Evolutionary conservation across 23 red algal species (phyloP), one percentile per base, ranked within the genome.

Genomic region (Gracilaria gracilis): DNA sequence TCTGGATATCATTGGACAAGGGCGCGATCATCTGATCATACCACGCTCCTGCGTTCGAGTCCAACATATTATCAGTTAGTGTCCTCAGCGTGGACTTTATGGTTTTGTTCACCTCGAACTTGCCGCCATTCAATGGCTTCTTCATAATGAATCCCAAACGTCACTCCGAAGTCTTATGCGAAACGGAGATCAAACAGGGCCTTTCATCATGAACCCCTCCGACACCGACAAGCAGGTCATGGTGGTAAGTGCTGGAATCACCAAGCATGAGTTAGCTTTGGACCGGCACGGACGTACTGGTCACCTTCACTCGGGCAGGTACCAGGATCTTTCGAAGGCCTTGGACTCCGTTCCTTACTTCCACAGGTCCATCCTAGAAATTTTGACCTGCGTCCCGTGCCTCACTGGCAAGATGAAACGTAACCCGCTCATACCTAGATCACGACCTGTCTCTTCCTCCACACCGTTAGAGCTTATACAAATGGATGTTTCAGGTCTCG

Each of bases 401-500:
- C n/a, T n/a, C n/a, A n/a, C n/a, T n/a, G n/a, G n/a, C n/a, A n/a
- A n/a, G n/a, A n/a, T n/a, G n/a, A n/a, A 88, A 28, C 65, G 65
- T 9, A 70, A 70, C 35, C 65, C 15, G n/a, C 65, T 70, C 14
- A 35, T 35, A 4, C 6, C 29, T 28, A 70, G 29, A 35, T 28
- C 29, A 34, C 13, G 65, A 37, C 36, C 65, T 17, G 65, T 70
- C 27, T 35, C 65, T 13, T 36, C 65, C 1, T 70, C 65, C n/a
- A 14, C 1, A 13, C 65, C 29, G 8, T 70, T 34, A 28, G 85
- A 75, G 61, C 16, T 88, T 9, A 40, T 88, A 14, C 50, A 77
- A 28, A 59, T 88, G 27, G 85, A 88, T 46, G 46, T 88, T 11
- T 70, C 35, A 64, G 70, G 85, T 54, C 9, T 0, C 65, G 28